Evolutionary conservation across 2,329 filamentous ascomycete species (phyloP).

Genomic region (Alternaria sp.): DNA sequence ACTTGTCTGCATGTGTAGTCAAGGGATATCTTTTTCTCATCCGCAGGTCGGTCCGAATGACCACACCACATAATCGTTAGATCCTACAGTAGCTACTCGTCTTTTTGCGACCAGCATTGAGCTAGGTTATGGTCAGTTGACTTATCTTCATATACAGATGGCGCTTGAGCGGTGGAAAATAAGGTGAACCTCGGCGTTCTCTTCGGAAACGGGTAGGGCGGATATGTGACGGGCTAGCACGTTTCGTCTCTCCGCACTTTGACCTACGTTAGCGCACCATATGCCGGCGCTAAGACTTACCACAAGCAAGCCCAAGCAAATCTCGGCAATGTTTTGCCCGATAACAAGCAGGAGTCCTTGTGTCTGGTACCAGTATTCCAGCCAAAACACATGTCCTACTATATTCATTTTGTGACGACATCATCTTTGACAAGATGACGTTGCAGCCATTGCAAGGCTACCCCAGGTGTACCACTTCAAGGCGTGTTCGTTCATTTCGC

Average conservation of each 20-base stretch:
- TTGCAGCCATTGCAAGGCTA: not conserved
- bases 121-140: constrained; percentile 68
- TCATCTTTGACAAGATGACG: not conserved
- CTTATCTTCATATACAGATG: constrained; percentile 99
- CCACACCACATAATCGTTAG: not conserved
- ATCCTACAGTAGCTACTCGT: not conserved
- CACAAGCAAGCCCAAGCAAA: constrained; percentile 5
- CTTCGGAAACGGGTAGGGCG: constrained; percentile 6
- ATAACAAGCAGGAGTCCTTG: not conserved
- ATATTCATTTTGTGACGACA: no score
- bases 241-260: constrained; percentile 9
- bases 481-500: not conserved
- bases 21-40: not conserved
- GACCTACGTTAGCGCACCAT: not conserved
- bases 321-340: constrained; percentile 6
- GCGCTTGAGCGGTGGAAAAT: constrained; percentile 94
- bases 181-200: not conserved
- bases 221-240: not conserved
- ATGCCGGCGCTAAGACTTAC: constrained; percentile 4
- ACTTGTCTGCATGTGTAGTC: not conserved
- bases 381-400: not conserved
- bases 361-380: not conserved
- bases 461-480: not conserved
- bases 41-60: not conserved
- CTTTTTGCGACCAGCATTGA: not conserved